Conservation (phyloP, 371 early-diverging fungal genomes). For the Mitosporidium daphniae region DNA sequence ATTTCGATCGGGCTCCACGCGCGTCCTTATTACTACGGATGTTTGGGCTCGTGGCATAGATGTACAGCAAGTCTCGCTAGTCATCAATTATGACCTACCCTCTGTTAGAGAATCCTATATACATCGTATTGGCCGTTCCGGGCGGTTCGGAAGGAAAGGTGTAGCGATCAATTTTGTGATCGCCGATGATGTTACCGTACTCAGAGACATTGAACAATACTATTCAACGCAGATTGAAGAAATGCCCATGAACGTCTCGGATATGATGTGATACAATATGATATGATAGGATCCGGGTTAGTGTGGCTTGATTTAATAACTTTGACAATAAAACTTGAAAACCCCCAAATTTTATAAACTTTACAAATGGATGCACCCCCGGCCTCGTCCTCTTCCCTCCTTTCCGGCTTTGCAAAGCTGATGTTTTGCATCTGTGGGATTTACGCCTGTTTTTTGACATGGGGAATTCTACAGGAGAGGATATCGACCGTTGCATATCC, state of each 20-base stretch:
- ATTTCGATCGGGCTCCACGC: constrained; percentile 42
- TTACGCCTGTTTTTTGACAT: constrained; percentile 62
- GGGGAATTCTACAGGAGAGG: constrained; percentile 65
- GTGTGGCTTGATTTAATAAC: too few relatives aligned
- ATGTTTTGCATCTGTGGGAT: constrained; percentile 43
- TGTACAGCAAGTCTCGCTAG: constrained; percentile 92
- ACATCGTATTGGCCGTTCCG: constrained; percentile 90
- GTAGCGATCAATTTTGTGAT: constrained; percentile 95
- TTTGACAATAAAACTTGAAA: too few relatives aligned
- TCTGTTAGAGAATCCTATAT: constrained; percentile 77
- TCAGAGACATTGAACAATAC: constrained; percentile 73
- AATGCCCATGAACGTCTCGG: constrained; percentile 59
- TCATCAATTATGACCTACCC: constrained; percentile 92
- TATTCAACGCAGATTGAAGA: constrained; percentile 83
- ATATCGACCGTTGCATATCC: constrained; percentile 38
- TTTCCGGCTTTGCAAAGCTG: constrained; percentile 13
- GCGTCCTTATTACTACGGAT: constrained; percentile 90
- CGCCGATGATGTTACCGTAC: constrained; percentile 52
- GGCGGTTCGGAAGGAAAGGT: constrained; percentile 98
- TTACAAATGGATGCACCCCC: constrained; percentile 1
- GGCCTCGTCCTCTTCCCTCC: too few relatives aligned
- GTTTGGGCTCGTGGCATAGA: constrained; percentile 94
- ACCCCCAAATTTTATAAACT: neutral
- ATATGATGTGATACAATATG: constrained; percentile 7
- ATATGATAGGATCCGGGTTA: too few relatives aligned